Conservation (phyloP, 2,329 filamentous ascomycete genomes). For the Trichoderma simmonsii region DNA sequence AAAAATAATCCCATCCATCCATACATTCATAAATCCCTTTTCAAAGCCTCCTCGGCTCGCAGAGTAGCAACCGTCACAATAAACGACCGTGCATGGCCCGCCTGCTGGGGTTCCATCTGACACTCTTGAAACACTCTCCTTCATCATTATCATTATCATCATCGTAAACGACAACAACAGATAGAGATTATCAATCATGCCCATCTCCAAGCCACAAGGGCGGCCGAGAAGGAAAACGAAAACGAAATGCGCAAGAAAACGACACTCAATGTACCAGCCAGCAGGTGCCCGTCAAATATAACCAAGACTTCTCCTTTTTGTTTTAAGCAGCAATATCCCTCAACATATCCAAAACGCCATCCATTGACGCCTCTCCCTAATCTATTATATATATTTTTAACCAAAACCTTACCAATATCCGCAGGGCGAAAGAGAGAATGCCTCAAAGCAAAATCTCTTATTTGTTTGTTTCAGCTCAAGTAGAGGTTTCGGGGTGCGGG, state of each 20-base stretch:
- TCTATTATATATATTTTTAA: neutral
- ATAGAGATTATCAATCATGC: neutral
- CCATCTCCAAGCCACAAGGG: neutral
- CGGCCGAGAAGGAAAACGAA: neutral
- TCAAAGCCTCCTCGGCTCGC: neutral
- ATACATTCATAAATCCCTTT: neutral
- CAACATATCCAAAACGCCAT: neutral
- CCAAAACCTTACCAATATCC: neutral
- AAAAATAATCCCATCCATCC: neutral
- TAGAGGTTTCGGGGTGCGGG: neutral
- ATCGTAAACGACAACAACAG: constrained; percentile 13
- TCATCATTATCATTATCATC: constrained; percentile 15
- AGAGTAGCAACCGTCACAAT: neutral
- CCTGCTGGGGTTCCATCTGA: neutral
- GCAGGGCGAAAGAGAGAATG: neutral
- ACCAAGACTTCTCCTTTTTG: neutral
- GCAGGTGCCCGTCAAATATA: neutral
- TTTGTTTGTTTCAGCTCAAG: neutral
- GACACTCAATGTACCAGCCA: neutral
- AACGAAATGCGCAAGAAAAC: neutral
- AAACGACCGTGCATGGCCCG: neutral
- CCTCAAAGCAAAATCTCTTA: neutral
- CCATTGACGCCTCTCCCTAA: neutral
- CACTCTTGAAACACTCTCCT: constrained; percentile 14
- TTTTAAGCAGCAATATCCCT: neutral